These are phyloP conservation scores for Ogataea haglerorum DNA, from an alignment of 805 yeast species.

Conservation along the genomic window DNA sequence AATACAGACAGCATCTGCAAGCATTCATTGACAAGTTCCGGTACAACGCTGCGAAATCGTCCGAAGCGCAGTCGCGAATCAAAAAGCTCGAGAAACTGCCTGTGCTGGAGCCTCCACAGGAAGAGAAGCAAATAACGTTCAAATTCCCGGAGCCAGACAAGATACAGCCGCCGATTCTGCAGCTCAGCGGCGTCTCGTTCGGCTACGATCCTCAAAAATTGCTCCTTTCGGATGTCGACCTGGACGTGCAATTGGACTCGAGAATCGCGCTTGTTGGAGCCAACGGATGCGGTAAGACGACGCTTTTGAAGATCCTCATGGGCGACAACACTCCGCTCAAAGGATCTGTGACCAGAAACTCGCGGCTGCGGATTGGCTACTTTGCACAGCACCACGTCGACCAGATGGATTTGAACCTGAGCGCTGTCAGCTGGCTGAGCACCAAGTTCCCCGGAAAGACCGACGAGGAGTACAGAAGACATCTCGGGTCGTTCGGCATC, in stretches of 20 bases:
- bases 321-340: slow-evolving; percentile 68
- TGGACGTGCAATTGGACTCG: slow-evolving; percentile 90
- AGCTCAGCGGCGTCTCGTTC: slow-evolving; percentile 79
- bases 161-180: slow-evolving; percentile 90
- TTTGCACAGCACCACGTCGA: slow-evolving; percentile 99
- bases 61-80: slow-evolving; percentile 97
- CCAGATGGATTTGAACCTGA: slow-evolving; percentile 81
- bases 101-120: slow-evolving; percentile 88
- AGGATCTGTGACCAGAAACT: slow-evolving; percentile 80
- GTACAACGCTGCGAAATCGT: slow-evolving; percentile 95
- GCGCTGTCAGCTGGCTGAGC: slow-evolving; percentile 95
- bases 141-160: slow-evolving; percentile 94
- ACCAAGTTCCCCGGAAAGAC: slow-evolving; percentile 85
- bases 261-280: slow-evolving; percentile 98
- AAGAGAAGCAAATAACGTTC: slow-evolving; percentile 79
- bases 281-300: slow-evolving; percentile 98
- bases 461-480: slow-evolving; percentile 96
- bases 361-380: slow-evolving; percentile 88
- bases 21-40: slow-evolving; percentile 93
- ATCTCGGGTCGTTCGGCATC: slow-evolving; percentile 94
- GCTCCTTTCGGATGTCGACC: slow-evolving; percentile 70
- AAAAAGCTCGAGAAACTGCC: slow-evolving; percentile 96
- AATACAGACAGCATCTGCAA: slow-evolving; percentile 88
- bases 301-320: slow-evolving; percentile 81
- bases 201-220: slow-evolving; percentile 71